phyloP scores from a whole-genome alignment of 2,329 filamentous ascomycete genomes.

The Allantophomopsis lycopodina region DNA sequence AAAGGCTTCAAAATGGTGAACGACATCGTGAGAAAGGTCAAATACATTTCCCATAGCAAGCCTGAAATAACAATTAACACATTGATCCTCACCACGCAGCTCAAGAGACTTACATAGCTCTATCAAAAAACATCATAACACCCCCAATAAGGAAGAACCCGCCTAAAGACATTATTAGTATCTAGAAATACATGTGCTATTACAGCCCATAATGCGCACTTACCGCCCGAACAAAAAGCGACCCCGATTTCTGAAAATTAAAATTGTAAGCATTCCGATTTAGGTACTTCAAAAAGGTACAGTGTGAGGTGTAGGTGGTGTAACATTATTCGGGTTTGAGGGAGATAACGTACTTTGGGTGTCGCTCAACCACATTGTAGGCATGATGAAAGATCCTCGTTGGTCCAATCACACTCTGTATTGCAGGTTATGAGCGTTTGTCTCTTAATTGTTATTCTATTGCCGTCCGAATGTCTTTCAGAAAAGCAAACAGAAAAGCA shows the following conservation, averaged over 20 bases:
- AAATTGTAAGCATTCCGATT: conserved; percentile 12
- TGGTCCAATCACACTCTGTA: too few species aligned
- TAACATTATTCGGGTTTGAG: too few species aligned
- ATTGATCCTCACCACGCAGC: too few species aligned
- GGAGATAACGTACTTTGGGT: conserved; percentile 62
- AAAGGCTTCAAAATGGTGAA: too few species aligned
- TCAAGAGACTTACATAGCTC: conserved; percentile 18
- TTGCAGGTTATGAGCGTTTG: too few species aligned
- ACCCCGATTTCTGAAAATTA: conserved; percentile 70
- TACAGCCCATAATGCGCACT: conserved; percentile 25
- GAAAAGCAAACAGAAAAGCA: too few species aligned
- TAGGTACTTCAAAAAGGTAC: not conserved
- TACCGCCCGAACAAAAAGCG: conserved; percentile 95
- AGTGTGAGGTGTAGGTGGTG: too few species aligned
- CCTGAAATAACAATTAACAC: conserved; percentile 43
- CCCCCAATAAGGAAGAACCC: conserved; percentile 91
- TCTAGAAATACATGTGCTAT: not conserved
- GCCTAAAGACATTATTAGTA: conserved; percentile 39
- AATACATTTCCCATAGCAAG: conserved; percentile 81
- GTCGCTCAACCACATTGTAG: conserved; percentile 86
- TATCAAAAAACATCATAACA: conserved; percentile 94
- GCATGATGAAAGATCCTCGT: conserved; percentile 11
- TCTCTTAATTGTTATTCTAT: too few species aligned
- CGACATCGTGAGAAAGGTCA: not conserved
- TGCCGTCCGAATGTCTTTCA: too few species aligned